Evolutionary conservation across 768 basidiomycete genomes (phyloP).

Genomic region (Lentinula guzmanii): DNA sequence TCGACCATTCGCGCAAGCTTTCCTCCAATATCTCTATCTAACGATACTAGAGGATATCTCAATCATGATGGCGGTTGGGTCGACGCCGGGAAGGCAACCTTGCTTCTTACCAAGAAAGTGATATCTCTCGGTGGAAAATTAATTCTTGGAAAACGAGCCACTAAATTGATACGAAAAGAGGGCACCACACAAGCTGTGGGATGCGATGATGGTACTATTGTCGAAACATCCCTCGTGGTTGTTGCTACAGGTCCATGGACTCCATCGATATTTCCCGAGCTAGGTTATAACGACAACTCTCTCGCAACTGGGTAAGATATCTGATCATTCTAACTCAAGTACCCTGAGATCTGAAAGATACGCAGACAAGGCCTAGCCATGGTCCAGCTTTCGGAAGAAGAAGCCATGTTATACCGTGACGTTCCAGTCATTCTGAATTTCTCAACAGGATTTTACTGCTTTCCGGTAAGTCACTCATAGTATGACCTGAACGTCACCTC

Average conservation of each 20-base stretch:
- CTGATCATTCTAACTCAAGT: not conserved
- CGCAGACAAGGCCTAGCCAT: constrained; percentile 73
- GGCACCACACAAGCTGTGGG: constrained; percentile 52
- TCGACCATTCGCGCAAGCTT: constrained; percentile 43
- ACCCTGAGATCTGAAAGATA: not conserved
- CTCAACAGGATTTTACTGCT: constrained; percentile 69
- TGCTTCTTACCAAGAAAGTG: constrained; percentile 49
- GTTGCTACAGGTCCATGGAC: constrained; percentile 85
- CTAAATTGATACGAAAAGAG: constrained; percentile 33
- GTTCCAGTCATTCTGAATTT: constrained; percentile 74
- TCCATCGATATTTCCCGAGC: constrained; percentile 63
- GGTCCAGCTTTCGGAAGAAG: constrained; percentile 68
- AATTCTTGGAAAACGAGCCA: constrained; percentile 50
- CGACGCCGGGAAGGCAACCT: constrained; percentile 63
- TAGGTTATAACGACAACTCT: constrained; percentile 43
- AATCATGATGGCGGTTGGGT: constrained; percentile 86
- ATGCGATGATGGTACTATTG: constrained; percentile 50
- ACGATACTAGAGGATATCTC: constrained; percentile 51
- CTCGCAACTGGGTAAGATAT: constrained; percentile 79
- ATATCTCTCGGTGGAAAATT: constrained; percentile 54
- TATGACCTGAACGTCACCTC: not conserved
- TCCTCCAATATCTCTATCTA: constrained; percentile 28
- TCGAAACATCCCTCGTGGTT: constrained; percentile 57
- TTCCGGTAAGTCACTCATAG: constrained; percentile 53
- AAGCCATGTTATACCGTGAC: constrained; percentile 53